Base-by-base conservation (phyloP, 163 green algal species). In the Volvox carteri region DNA sequence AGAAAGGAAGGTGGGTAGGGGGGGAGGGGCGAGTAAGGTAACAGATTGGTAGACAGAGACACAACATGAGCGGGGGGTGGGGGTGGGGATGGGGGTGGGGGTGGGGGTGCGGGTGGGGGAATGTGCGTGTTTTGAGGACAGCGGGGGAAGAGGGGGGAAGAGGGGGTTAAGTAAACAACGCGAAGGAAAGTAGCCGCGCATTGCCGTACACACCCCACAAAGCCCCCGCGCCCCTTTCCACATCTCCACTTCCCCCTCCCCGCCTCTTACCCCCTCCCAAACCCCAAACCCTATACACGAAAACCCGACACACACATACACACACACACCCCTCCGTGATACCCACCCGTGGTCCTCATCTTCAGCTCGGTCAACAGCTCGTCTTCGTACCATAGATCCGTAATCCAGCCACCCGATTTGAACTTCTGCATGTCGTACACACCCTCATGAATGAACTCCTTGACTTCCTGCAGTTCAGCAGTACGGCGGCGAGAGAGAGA, bases 331-430 rank as follows among this genome's bases (percentile, higher is more conserved):
- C 70, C 39, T n/a, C n/a, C n/a, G n/a, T n/a, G n/a, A n/a, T 6
- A n/a, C 42, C 11, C 74, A 78, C 65, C 87, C 85, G 79, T 86
- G 0, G 92, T 96, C 19, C 92, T 84, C 87, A 95, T 78, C 93
- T 97, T 98, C 1, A 98, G 86, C 78, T 96, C 88, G 2, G 97
- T 93, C 68, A 97, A 88, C 18, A 99, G 56, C 89, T 99, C 94
- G 79, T 98, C 96, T 85, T 98, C 97, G 78, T 99, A 99, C 87
- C 94, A 93, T 41, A 99, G 92, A 28, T 90, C 96, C 25, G 87
- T 96, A n/a, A 92, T 1, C 84, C 94, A 96, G 93, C 81, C 86
- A 41, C 56, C 89, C 30, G 78, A 21, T 50, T 80, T 78, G 39
- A 97, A 88, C 23, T 93, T 60, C 62, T 93, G 44, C 89, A 96